Conservation (phyloP, 176 grass and related monocot species). For the Paspalum notatum region DNA sequence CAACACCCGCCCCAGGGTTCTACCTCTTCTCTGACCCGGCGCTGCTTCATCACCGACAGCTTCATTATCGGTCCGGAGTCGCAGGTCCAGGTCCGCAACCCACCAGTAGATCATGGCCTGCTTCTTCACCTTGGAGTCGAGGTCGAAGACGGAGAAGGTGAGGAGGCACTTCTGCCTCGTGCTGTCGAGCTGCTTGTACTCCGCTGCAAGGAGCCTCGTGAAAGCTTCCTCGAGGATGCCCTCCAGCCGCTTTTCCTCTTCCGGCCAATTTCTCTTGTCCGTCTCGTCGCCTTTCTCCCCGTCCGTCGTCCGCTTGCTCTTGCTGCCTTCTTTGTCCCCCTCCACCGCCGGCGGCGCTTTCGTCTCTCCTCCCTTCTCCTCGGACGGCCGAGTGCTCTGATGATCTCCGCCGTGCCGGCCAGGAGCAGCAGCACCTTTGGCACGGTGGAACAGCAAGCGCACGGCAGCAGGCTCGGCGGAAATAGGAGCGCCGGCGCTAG, state of each 20-base stretch:
- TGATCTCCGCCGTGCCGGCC: no score
- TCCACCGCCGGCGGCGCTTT: not conserved
- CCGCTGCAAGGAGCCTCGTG: constrained; percentile 6
- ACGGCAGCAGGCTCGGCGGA: no score
- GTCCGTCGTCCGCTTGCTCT: not conserved
- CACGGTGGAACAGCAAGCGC: no score
- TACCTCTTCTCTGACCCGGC: not conserved
- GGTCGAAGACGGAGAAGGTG: constrained; percentile 52
- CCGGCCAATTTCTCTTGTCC: not conserved
- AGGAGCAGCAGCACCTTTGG: no score
- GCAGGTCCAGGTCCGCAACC: constrained; percentile 19
- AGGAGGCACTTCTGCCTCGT: constrained; percentile 28
- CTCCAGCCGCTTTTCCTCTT: not conserved
- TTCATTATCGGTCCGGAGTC: not conserved
- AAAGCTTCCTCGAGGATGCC: constrained; percentile 39
- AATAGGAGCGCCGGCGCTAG: no score
- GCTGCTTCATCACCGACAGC: no score
- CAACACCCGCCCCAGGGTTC: no score
- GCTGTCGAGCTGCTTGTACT: not conserved
- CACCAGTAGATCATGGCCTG: constrained; percentile 55
- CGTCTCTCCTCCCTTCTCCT: no score
- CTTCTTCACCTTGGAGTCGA: constrained; percentile 45
- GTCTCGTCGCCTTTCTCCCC: not conserved
- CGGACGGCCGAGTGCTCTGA: no score
- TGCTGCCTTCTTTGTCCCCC: not conserved